phyloP scores from a whole-genome alignment of 108 stramenopile genomes.

The Pseudonitzschia multiseries region DNA sequence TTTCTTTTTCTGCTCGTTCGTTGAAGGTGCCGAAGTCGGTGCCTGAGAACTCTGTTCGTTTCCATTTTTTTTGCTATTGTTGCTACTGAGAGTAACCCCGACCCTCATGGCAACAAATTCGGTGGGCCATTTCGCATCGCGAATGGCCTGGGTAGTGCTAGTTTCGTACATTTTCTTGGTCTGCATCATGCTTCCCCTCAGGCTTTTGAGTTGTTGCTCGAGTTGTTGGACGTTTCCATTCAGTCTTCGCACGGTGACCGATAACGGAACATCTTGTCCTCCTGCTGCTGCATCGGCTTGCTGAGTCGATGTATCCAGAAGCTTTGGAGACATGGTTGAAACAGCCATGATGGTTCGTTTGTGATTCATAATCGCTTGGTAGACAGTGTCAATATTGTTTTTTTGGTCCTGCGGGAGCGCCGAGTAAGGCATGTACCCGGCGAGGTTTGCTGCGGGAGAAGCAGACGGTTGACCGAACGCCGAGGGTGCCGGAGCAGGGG shows the following conservation, averaged over 20 bases:
- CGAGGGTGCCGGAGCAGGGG: slow-evolving; percentile 21
- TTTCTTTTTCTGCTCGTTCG: slow-evolving; percentile 17
- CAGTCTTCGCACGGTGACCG: slow-evolving; percentile 17
- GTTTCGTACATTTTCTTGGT: slow-evolving; percentile 24
- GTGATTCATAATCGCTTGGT: slow-evolving; percentile 80
- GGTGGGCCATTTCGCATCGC: slow-evolving; percentile 73
- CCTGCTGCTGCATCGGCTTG: slow-evolving; percentile 59
- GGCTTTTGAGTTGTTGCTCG: slow-evolving; percentile 24
- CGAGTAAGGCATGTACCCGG: slow-evolving; percentile 62
- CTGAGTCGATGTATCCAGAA: slow-evolving; percentile 41
- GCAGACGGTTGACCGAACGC: slow-evolving; percentile 41
- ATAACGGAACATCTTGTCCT: slow-evolving; percentile 15
- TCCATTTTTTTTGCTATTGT: slow-evolving; percentile 9
- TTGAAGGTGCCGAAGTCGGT: neutral
- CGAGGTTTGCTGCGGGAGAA: slow-evolving; percentile 39
- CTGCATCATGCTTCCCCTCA: slow-evolving; percentile 19
- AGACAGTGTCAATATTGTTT: slow-evolving; percentile 65
- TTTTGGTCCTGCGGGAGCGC: slow-evolving; percentile 61
- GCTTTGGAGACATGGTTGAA: slow-evolving; percentile 67
- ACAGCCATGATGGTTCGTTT: slow-evolving; percentile 61
- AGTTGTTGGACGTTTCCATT: slow-evolving; percentile 14
- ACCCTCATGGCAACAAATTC: slow-evolving; percentile 66
- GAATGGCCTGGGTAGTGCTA: slow-evolving; percentile 9
- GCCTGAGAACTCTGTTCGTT: neutral
- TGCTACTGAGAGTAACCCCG: slow-evolving; percentile 36